Evolutionary conservation across 306 rosid species (phyloP).

Genomic region (Cicer yamashitae): DNA sequence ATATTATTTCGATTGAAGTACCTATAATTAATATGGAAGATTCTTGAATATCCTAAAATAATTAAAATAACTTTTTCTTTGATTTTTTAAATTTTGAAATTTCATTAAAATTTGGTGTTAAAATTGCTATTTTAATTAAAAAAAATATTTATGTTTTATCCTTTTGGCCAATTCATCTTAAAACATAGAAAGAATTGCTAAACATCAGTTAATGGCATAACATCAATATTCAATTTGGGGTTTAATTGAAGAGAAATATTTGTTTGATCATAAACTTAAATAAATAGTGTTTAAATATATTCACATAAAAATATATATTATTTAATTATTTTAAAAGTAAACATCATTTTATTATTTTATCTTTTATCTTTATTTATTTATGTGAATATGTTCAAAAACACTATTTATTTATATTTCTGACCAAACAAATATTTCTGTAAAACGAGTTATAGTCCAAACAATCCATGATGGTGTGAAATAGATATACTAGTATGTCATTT

Average conservation of each 20-base stretch:
- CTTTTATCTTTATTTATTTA: too few relatives aligned
- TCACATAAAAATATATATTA: too few relatives aligned
- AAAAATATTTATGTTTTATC: neutral
- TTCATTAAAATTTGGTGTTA: neutral
- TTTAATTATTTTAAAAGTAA: too few relatives aligned
- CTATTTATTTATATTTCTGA: too few relatives aligned
- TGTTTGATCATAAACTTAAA: too few relatives aligned
- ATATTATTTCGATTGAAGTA: too few relatives aligned
- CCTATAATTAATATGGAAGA: too few relatives aligned
- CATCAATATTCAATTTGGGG: conserved; percentile 2
- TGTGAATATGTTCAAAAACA: too few relatives aligned
- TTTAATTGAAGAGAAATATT: neutral
- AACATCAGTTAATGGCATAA: conserved; percentile 18
- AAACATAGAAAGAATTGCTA: neutral
- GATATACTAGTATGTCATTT: conserved; percentile 36
- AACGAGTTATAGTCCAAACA: conserved; percentile 22
- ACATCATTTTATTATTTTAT: too few relatives aligned
- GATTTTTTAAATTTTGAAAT: neutral
- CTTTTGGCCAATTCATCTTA: neutral
- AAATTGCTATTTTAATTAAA: neutral
- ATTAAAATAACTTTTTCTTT: neutral
- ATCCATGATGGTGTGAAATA: conserved; percentile 22
- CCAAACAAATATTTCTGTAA: too few relatives aligned
- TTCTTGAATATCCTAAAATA: too few relatives aligned
- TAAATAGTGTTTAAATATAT: too few relatives aligned